These are phyloP conservation scores for Mycena latifolia DNA, from an alignment of 768 basidiomycete species.

Conservation along the genomic window DNA sequence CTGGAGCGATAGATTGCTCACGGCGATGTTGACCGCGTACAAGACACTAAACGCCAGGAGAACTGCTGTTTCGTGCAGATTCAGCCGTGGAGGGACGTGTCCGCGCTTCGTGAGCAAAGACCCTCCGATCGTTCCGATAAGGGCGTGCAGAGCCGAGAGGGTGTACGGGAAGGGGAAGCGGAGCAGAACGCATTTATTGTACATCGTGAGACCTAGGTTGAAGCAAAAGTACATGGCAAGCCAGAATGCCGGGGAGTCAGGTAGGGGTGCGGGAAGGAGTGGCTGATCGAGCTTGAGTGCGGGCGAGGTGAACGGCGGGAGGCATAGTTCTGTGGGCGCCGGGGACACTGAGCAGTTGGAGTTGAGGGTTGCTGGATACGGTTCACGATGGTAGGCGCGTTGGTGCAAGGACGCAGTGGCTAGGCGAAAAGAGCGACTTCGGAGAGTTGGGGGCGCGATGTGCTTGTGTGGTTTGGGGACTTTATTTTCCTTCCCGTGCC, in stretches of 20 bases:
- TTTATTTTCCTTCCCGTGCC: constrained; percentile 15
- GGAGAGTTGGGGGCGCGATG: constrained; percentile 6
- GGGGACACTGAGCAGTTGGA: constrained; percentile 18
- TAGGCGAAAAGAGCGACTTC: constrained; percentile 23
- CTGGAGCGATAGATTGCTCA: constrained; percentile 91
- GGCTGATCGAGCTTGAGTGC: constrained; percentile 27
- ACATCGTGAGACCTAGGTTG: constrained; percentile 93
- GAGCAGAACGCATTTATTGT: constrained; percentile 94
- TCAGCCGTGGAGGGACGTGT: constrained; percentile 70
- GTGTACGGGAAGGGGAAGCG: constrained; percentile 97
- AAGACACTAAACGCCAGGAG: constrained; percentile 88
- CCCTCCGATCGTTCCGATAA: constrained; percentile 85
- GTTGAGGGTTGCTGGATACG: constrained; percentile 29
- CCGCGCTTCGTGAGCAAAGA: constrained; percentile 47
- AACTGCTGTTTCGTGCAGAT: constrained; percentile 64
- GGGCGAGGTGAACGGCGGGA: constrained; percentile 28
- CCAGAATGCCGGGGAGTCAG: constrained; percentile 64
- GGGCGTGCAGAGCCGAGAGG: constrained; percentile 91
- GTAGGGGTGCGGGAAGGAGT: constrained; percentile 1
- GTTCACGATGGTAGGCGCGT: constrained; percentile 39
- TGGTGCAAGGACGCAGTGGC: constrained; percentile 20
- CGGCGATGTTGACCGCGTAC: constrained; percentile 94
- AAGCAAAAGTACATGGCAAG: constrained; percentile 87
- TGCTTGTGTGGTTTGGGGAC: neutral
- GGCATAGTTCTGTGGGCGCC: constrained; percentile 30